A percentile compares a stretch with the other conserved stretches of the same genome.
These are phyloP conservation scores for Austroboletus novae-zelandiae DNA, from an alignment of 1,284 basidiomycete species.

Conservation along the genomic window DNA sequence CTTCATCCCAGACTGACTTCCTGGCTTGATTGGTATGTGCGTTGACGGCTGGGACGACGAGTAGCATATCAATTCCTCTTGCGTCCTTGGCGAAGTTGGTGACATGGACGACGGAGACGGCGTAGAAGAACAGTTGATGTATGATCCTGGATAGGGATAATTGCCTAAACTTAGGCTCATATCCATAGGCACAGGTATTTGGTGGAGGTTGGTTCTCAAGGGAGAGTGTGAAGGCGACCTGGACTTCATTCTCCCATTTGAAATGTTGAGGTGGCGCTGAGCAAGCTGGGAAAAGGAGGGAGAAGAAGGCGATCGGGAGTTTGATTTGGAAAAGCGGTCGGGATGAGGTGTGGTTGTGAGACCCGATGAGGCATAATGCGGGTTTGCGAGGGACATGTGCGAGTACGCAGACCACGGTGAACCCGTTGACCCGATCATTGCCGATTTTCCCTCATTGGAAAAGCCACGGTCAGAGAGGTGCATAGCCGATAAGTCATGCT, in stretches of 20 bases:
- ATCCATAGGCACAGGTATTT: conserved; percentile 12
- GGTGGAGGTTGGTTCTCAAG: conserved; percentile 18
- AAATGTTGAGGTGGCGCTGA: conserved; percentile 22
- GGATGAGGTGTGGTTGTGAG: conserved; percentile 38
- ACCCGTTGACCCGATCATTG: conserved; percentile 2
- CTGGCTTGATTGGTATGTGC: conserved; percentile 16
- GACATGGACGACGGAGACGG: conserved; percentile 20
- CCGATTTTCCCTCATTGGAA: conserved; percentile 4
- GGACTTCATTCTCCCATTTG: conserved; percentile 17
- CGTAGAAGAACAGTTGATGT: conserved; percentile 13
- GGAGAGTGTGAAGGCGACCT: conserved; percentile 34
- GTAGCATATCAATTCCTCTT: conserved; percentile 12
- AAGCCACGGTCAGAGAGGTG: conserved; percentile 17
- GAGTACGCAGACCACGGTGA: conserved; percentile 16
- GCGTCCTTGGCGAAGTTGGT: conserved; percentile 21
- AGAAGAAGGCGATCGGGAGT: conserved; percentile 11
- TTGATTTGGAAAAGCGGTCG: conserved; percentile 27
- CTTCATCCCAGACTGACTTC: conserved; percentile 26
- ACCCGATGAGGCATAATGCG: conserved; percentile 38
- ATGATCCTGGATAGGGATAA: conserved; percentile 18
- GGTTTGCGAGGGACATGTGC: conserved; percentile 21
- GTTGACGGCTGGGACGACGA: conserved; percentile 17
- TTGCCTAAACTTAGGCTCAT: conserved; percentile 11
- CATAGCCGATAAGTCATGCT: conserved; percentile 18
- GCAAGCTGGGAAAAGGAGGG: conserved; percentile 24